Evolutionary conservation across 805 yeast species (phyloP).

Genomic region (Monosporozyma aquatica): DNA sequence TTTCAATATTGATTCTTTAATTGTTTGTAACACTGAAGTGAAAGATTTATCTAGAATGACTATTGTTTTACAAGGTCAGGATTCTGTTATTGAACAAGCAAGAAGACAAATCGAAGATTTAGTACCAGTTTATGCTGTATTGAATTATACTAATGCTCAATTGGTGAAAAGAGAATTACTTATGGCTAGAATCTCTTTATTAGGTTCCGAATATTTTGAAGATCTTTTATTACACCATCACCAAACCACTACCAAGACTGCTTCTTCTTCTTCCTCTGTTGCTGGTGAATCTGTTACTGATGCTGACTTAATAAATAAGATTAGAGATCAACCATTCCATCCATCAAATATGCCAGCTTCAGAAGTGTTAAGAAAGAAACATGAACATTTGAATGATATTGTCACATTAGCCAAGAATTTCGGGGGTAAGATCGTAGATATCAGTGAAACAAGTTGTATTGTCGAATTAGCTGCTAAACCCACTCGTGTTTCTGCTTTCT

Average conservation of each 20-base stretch:
- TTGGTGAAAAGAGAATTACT: constrained; percentile 86
- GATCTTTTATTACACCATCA: constrained; percentile 81
- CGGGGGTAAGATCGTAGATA: constrained; percentile 89
- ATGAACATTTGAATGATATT: constrained; percentile 77
- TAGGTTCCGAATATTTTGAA: constrained; percentile 98
- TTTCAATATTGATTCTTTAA: constrained; percentile 93
- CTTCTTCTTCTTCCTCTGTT: constrained; percentile 30
- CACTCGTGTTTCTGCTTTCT: constrained; percentile 73
- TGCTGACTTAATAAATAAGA: constrained; percentile 15
- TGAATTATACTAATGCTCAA: constrained; percentile 85
- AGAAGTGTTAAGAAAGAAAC: constrained; percentile 90
- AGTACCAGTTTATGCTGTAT: constrained; percentile 96
- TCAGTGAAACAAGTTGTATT: constrained; percentile 86
- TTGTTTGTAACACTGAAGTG: constrained; percentile 94
- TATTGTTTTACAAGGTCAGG: constrained; percentile 86
- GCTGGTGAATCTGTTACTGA: constrained; percentile 6
- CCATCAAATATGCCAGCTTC: constrained; percentile 85
- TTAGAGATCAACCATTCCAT: constrained; percentile 48
- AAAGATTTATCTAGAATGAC: constrained; percentile 95
- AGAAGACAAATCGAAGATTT: constrained; percentile 95
- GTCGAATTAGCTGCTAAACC: constrained; percentile 95
- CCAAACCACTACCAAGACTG: constrained; percentile 17
- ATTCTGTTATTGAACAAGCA: constrained; percentile 94
- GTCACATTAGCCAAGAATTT: constrained; percentile 73
- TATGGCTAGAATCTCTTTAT: constrained; percentile 80